phyloP scores from a whole-genome alignment of 2,329 filamentous ascomycete genomes.

The Cercospora canescens region DNA sequence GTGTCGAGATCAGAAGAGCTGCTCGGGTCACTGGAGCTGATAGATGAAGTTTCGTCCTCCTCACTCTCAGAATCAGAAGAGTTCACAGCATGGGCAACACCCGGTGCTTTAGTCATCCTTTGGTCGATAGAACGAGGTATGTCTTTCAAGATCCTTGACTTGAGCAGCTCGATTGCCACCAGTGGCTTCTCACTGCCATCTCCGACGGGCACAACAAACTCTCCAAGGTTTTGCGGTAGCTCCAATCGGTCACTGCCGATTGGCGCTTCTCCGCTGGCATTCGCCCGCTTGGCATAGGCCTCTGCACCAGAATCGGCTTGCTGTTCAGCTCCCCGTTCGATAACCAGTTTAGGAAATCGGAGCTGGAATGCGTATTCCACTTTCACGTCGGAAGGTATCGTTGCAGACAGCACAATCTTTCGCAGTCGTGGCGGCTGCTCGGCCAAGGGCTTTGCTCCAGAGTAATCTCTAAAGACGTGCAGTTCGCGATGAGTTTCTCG shows the following conservation, averaged over 20 bases:
- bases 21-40: constrained; percentile 10
- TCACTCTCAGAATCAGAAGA: constrained; percentile 6
- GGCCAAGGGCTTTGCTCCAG: not conserved
- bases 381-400: constrained; percentile 83
- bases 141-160: constrained; percentile 47
- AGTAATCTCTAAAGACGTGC: constrained; percentile 10
- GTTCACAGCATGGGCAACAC: constrained; percentile 1
- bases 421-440: constrained; percentile 28
- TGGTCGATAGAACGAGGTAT: not conserved
- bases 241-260: constrained; percentile 47
- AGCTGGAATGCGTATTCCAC: constrained; percentile 74
- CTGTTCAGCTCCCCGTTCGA: constrained; percentile 61
- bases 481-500: constrained; percentile 23
- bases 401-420: constrained; percentile 88
- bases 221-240: constrained; percentile 55
- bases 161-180: constrained; percentile 77
- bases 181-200: constrained; percentile 65
- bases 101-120: not conserved
- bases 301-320: constrained; percentile 21
- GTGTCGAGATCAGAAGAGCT: constrained; percentile 15
- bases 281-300: constrained; percentile 14
- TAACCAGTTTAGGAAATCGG: constrained; percentile 70
- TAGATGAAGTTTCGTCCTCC: not conserved
- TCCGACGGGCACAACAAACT: constrained; percentile 51
- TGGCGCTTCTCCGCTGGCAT: constrained; percentile 21